Evolutionary conservation across 1,284 basidiomycete genomes (phyloP).

Genomic region (Rhodotorula sp.): DNA sequence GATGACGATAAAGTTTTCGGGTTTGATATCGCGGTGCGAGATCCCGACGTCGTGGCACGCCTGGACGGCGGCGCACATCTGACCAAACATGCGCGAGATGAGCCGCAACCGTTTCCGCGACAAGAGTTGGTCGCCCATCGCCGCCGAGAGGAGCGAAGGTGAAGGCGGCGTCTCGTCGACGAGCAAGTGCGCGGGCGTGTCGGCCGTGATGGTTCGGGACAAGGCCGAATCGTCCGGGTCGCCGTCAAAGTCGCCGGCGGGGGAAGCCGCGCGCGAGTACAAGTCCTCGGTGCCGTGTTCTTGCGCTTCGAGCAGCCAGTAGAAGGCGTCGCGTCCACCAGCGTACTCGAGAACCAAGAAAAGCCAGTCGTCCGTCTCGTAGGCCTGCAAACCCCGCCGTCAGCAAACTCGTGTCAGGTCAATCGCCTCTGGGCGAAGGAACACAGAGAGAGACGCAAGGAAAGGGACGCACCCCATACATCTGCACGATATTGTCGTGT

Average conservation of each 20-base stretch:
- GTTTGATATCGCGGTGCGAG: constrained; percentile 97
- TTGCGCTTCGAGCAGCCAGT: constrained; percentile 74
- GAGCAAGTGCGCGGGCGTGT: constrained; percentile 26
- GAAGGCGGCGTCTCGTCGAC: constrained; percentile 76
- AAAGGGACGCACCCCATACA: constrained; percentile 58
- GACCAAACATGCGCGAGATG: constrained; percentile 92
- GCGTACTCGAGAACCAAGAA: constrained; percentile 86
- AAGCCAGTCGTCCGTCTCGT: constrained; percentile 74
- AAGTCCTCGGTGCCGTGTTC: constrained; percentile 41
- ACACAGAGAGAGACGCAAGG: background rate
- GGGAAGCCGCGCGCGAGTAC: constrained; percentile 35
- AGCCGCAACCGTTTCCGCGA: constrained; percentile 82
- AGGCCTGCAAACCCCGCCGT: constrained; percentile 58
- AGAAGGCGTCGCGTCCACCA: constrained; percentile 85
- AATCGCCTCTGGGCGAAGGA: background rate
- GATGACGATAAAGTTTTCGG: constrained; percentile 56
- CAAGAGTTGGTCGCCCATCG: constrained; percentile 75
- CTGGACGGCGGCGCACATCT: constrained; percentile 97
- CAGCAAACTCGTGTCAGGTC: background rate
- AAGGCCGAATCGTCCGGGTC: constrained; percentile 33
- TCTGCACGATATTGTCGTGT: constrained; percentile 92
- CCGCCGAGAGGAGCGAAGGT: constrained; percentile 77
- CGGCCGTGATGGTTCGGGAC: constrained; percentile 38
- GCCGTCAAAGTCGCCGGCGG: constrained; percentile 24
- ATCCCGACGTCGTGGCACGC: constrained; percentile 91